Percentiles rank a stretch among this genome's conserved stretches.
phyloP scores from a whole-genome alignment of 1,284 basidiomycete genomes.

The Tilletia walkeri region DNA sequence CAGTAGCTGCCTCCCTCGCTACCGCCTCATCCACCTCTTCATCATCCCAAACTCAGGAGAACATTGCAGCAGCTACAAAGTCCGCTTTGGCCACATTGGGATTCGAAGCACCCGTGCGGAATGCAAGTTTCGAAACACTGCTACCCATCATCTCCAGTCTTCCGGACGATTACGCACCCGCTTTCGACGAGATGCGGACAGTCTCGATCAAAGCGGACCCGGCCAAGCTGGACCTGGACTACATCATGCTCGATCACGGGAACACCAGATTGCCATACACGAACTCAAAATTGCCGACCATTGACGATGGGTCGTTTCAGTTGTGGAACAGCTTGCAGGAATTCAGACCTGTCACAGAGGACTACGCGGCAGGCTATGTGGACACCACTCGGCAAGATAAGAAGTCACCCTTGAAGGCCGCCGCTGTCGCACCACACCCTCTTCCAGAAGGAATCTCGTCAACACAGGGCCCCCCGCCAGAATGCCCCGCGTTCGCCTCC shows the following conservation, averaged over 20 bases:
- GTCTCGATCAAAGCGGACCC: neutral
- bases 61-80: neutral
- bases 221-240: constrained; percentile 22
- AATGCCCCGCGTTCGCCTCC: constrained; percentile 34
- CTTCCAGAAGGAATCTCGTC: neutral
- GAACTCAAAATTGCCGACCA: constrained; percentile 30
- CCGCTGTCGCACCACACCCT: neutral
- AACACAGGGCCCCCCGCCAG: neutral
- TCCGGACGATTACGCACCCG: constrained; percentile 22
- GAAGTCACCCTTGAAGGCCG: neutral
- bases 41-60: neutral
- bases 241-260: constrained; percentile 19
- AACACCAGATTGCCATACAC: constrained; percentile 31
- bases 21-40: neutral
- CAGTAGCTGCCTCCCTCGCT: neutral
- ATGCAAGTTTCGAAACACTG: constrained; percentile 31
- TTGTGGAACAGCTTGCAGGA: constrained; percentile 40
- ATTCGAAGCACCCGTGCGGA: constrained; percentile 39
- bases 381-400: constrained; percentile 13
- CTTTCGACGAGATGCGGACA: constrained; percentile 14
- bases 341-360: constrained; percentile 32
- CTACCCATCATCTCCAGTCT: constrained; percentile 41
- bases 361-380: constrained; percentile 41
- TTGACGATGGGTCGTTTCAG: constrained; percentile 30
- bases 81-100: neutral